Evolutionary conservation across 2,329 filamentous ascomycete species (phyloP).

Genomic region (Monilinia polystroma): DNA sequence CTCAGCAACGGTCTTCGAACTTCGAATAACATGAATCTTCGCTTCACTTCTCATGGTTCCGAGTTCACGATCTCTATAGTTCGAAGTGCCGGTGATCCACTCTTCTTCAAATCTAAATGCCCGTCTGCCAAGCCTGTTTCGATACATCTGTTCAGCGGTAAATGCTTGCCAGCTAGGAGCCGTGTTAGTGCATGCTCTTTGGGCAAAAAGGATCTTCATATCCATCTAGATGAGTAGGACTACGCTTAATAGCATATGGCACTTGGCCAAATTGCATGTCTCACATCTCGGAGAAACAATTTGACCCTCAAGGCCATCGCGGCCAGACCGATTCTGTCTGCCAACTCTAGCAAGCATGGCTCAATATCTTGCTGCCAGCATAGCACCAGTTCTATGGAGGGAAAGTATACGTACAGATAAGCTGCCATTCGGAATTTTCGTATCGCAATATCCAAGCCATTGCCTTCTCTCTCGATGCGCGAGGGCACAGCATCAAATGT

Average conservation of each 20-base stretch:
- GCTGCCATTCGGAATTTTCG: constrained; percentile 93
- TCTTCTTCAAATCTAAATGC: constrained; percentile 92
- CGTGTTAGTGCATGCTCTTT: constrained; percentile 9
- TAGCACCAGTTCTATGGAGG: neutral
- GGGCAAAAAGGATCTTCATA: neutral
- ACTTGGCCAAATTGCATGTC: neutral
- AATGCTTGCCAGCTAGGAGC: constrained; percentile 76
- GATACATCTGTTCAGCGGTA: constrained; percentile 93
- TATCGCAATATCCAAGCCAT: constrained; percentile 74
- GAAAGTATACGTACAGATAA: constrained; percentile 55
- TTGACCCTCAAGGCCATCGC: neutral
- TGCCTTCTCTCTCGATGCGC: constrained; percentile 74
- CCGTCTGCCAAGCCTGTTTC: constrained; percentile 80
- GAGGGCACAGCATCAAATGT: constrained; percentile 82
- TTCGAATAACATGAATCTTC: constrained; percentile 80
- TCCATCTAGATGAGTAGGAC: neutral
- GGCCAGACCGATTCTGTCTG: neutral
- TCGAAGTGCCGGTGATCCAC: constrained; percentile 82
- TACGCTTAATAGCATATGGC: neutral
- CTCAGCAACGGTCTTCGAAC: constrained; percentile 80
- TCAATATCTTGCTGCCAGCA: neutral
- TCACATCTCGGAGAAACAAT: neutral
- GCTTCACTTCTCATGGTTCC: constrained; percentile 85
- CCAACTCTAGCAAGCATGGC: neutral
- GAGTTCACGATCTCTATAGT: constrained; percentile 67